Conservation (phyloP, 2,329 filamentous ascomycete species). For the Aspergillus luchuensis region DNA sequence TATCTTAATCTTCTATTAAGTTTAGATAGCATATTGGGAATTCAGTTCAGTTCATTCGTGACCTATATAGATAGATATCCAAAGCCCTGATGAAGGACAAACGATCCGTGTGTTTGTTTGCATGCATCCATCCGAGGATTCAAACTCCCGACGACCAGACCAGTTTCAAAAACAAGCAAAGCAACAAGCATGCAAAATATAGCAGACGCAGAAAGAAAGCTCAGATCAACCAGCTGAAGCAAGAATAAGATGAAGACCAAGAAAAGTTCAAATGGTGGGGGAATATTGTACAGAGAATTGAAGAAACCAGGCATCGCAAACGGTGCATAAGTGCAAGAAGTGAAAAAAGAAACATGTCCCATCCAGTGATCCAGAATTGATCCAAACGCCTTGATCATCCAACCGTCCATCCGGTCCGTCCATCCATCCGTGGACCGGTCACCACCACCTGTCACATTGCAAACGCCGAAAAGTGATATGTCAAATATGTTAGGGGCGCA, state of each 20-base stretch:
- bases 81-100: not conserved
- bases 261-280: not conserved
- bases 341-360: not conserved
- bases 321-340: not conserved
- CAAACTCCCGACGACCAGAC: not conserved
- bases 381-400: not conserved
- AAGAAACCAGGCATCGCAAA: not conserved
- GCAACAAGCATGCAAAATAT: not conserved
- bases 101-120: not conserved
- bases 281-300: conserved; percentile 10
- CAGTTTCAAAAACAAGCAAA: conserved; percentile 2
- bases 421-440: not conserved
- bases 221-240: conserved; percentile 4
- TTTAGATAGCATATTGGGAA: no score
- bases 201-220: not conserved
- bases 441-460: not conserved
- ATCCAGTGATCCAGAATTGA: conserved; percentile 2
- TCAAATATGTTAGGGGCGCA: not conserved
- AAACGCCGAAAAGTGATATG: not conserved
- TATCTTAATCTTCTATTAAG: no score
- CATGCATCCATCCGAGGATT: not conserved
- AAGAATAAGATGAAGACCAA: not conserved
- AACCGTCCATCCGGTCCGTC: not conserved
- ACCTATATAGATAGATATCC: not conserved
- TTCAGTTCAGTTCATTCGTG: not conserved